phyloP scores from a whole-genome alignment of 2,329 filamentous ascomycete species.

The Pseudogymnoascus sp. region DNA sequence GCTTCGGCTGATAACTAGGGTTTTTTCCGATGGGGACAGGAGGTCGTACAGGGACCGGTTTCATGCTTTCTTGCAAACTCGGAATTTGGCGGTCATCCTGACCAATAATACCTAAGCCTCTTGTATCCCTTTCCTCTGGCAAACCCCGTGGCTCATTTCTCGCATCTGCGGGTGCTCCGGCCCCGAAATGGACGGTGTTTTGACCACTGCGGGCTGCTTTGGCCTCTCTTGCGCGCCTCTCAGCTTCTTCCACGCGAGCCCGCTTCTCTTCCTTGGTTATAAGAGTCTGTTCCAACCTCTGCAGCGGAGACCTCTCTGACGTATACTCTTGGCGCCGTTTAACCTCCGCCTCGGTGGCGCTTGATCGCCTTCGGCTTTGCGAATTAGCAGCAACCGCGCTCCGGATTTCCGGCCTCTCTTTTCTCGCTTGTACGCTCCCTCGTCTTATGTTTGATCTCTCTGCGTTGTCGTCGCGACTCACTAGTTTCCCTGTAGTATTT shows the following conservation, averaged over 20 bases:
- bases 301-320: constrained; percentile 78
- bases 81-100: background rate
- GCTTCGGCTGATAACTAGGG: constrained; percentile 14
- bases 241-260: constrained; percentile 74
- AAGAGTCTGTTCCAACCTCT: constrained; percentile 85
- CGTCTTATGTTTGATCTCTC: constrained; percentile 10
- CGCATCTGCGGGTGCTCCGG: constrained; percentile 23
- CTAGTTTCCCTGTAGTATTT: background rate
- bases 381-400: constrained; percentile 16
- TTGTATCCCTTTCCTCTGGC: constrained; percentile 19
- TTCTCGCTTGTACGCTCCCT: constrained; percentile 15
- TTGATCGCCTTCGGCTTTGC: constrained; percentile 31
- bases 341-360: constrained; percentile 23
- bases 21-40: constrained; percentile 14
- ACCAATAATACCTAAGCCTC: background rate
- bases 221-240: constrained; percentile 59
- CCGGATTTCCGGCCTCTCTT: constrained; percentile 16
- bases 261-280: constrained; percentile 96
- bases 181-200: constrained; percentile 27
- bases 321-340: constrained; percentile 55
- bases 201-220: constrained; percentile 25
- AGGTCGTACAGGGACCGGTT: constrained; percentile 15
- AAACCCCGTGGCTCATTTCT: constrained; percentile 20
- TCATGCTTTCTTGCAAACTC: constrained; percentile 21
- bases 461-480: constrained; percentile 16